Evolutionary conservation across 805 yeast genomes (phyloP).

Genomic region (Hanseniaspora lachancei): DNA sequence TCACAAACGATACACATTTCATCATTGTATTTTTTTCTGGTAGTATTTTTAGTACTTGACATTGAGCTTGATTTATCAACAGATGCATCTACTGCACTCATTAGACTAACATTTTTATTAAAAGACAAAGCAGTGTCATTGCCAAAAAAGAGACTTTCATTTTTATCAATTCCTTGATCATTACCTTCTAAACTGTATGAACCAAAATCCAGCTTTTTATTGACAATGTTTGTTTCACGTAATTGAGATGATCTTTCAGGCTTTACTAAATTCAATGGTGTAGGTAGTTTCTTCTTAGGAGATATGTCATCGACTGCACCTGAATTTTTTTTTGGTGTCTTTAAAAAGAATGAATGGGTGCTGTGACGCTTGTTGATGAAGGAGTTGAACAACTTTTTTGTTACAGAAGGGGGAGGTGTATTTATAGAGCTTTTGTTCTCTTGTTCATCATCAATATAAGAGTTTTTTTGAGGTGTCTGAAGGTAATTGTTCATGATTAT

Average conservation of each 20-base stretch:
- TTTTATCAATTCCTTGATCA: not conserved
- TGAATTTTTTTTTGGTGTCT: not conserved
- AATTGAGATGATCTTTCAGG: slow-evolving; percentile 13
- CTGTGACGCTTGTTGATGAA: not conserved
- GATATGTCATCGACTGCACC: not conserved
- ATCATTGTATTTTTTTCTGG: slow-evolving; percentile 21
- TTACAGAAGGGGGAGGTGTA: slow-evolving; percentile 21
- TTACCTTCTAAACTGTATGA: not conserved
- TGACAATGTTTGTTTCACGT: not conserved
- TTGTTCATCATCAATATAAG: not conserved
- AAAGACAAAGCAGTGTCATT: not conserved
- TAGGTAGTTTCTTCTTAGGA: slow-evolving; percentile 10
- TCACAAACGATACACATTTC: slow-evolving; percentile 34
- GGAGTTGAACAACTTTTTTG: slow-evolving; percentile 5
- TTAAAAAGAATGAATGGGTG: not conserved
- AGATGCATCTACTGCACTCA: not conserved
- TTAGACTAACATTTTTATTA: not conserved
- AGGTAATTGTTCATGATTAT: not conserved
- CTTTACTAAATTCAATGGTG: slow-evolving; percentile 17
- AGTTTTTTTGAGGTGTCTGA: not conserved
- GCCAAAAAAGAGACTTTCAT: not conserved
- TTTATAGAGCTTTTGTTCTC: slow-evolving; percentile 9
- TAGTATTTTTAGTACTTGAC: not conserved
- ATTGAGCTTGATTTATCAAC: not conserved
- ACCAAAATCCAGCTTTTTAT: not conserved